These are phyloP conservation scores for Sporisorium sorghi DNA, from an alignment of 1,284 basidiomycete species.

Conservation along the genomic window DNA sequence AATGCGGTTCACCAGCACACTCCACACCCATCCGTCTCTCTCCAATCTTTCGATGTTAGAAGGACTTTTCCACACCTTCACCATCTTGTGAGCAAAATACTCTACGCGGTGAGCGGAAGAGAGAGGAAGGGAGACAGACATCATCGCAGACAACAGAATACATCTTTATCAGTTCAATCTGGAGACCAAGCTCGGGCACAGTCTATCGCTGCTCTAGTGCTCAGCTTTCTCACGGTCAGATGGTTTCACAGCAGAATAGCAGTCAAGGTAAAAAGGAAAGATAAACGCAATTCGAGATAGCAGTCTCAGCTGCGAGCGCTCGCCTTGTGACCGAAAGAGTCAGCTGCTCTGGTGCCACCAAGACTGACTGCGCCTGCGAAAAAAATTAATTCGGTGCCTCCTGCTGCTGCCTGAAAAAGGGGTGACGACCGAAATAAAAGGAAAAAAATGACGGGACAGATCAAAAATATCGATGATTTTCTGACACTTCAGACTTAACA, in stretches of 20 bases:
- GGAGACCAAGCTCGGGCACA: not conserved
- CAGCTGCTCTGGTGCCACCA: not conserved
- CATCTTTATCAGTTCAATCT: not conserved
- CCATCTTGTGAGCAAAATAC: not conserved
- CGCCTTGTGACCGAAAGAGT: not conserved
- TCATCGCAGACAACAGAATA: not conserved
- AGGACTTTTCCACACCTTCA: not conserved
- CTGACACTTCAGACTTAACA: not conserved
- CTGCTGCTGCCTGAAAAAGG: conserved; percentile 1
- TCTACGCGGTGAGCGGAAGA: not conserved
- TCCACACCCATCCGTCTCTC: conserved; percentile 3
- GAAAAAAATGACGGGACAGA: conserved; percentile 14
- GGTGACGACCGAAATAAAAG: conserved; percentile 16
- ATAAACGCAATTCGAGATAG: conserved; percentile 8
- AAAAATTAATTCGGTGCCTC: conserved; percentile 26
- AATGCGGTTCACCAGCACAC: conserved; percentile 5
- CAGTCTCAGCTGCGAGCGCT: conserved; percentile 1
- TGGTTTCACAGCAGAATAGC: not conserved
- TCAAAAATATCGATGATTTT: conserved; percentile 14
- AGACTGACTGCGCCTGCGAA: not conserved
- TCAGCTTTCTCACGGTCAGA: not conserved
- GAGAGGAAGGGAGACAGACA: not conserved
- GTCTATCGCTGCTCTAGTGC: not conserved
- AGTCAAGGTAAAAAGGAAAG: not conserved
- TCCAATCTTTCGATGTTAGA: not conserved